phyloP scores from a whole-genome alignment of 2,329 filamentous ascomycete genomes.

The Fusarium succisae region DNA sequence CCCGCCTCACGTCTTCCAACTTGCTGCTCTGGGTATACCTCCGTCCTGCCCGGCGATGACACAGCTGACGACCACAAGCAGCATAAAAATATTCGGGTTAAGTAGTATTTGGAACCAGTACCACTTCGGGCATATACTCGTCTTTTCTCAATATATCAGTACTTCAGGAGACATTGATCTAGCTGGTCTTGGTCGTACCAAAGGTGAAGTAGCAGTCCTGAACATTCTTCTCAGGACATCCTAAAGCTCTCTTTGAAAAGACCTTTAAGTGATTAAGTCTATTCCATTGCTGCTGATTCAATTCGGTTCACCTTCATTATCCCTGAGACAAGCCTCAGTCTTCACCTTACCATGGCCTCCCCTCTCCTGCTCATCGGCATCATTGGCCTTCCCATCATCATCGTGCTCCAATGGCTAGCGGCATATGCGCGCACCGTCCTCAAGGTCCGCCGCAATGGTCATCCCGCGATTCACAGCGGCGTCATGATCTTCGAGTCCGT shows the following conservation, averaged over 20 bases:
- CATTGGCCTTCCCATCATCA: background rate
- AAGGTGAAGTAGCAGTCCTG: background rate
- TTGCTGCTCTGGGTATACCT: background rate
- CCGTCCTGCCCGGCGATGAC: background rate
- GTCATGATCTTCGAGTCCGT: background rate
- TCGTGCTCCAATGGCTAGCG: background rate
- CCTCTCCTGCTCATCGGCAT: background rate
- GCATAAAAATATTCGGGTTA: no score
- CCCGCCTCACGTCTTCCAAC: background rate
- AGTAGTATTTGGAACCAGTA: no score
- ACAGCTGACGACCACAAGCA: background rate
- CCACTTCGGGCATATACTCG: background rate
- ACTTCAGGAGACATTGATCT: background rate
- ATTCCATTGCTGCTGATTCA: accelerated
- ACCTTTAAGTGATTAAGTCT: background rate
- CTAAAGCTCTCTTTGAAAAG: background rate
- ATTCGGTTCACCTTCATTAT: background rate
- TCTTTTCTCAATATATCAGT: background rate
- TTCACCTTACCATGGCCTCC: background rate
- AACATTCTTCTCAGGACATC: background rate
- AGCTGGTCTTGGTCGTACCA: background rate
- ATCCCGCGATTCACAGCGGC: background rate
- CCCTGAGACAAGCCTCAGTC: background rate
- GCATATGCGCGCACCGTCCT: background rate
- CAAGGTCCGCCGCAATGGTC: background rate